phyloP scores from a whole-genome alignment of 495 filamentous ascomycete genomes.

The Tuber microsphaerosporum region DNA sequence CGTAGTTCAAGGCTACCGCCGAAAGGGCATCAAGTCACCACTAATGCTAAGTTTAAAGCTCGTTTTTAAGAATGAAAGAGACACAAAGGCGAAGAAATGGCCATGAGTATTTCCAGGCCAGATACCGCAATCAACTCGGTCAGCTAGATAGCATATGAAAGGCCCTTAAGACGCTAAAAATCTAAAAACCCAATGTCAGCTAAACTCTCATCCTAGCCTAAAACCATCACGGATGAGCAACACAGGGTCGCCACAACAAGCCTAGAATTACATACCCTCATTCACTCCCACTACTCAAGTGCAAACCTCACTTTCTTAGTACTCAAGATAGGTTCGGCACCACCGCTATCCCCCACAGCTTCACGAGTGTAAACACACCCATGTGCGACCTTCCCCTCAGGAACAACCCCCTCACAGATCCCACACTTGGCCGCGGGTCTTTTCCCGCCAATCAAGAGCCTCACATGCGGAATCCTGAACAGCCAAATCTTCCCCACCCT shows the following conservation, averaged over 20 bases:
- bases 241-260: neutral
- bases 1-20: neutral
- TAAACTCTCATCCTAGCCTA: neutral
- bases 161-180: neutral
- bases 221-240: neutral
- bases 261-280: neutral
- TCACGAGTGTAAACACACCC: neutral
- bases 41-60: neutral
- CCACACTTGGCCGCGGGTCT: neutral
- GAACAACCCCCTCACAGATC: neutral
- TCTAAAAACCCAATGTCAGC: neutral
- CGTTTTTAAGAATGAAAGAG: neutral
- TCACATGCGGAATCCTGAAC: conserved; percentile 3
- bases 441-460: neutral
- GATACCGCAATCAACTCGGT: neutral
- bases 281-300: neutral
- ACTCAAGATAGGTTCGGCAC: neutral
- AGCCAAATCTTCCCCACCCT: neutral
- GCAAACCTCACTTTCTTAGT: conserved; percentile 2
- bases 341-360: neutral
- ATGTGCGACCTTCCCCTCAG: neutral
- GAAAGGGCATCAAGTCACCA: neutral
- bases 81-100: neutral
- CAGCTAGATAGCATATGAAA: neutral
- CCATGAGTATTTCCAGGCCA: neutral